Evolutionary conservation across 2,329 filamentous ascomycete species (phyloP).

Genomic region (Rachicladosporium sp.): DNA sequence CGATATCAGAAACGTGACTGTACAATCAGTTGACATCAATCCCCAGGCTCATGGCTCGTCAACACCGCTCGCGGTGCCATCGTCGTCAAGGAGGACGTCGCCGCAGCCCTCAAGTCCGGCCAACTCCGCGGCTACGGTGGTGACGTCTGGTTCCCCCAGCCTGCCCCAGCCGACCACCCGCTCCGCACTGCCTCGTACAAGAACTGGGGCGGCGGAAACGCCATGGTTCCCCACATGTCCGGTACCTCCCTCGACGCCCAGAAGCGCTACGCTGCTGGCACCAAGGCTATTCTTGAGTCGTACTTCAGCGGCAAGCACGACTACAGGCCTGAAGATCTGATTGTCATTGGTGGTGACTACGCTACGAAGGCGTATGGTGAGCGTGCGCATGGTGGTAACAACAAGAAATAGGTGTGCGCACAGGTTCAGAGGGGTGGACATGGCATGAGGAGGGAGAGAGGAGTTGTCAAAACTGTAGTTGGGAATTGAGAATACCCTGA

Average conservation of each 20-base stretch:
- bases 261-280: slow-evolving; percentile 48
- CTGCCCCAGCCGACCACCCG: slow-evolving; percentile 82
- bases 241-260: slow-evolving; percentile 98
- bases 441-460: too few species aligned
- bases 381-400: slow-evolving; percentile 22
- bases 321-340: slow-evolving; percentile 83
- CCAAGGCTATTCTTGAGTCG: slow-evolving; percentile 79
- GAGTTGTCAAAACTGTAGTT: too few species aligned
- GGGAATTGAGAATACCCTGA: too few species aligned
- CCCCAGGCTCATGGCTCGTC: slow-evolving; percentile 78
- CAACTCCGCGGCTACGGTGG: slow-evolving; percentile 82
- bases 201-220: slow-evolving; percentile 92
- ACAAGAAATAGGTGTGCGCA: slow-evolving; percentile 5
- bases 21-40: background rate
- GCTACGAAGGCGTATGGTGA: slow-evolving; percentile 89
- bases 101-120: slow-evolving; percentile 79
- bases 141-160: slow-evolving; percentile 96
- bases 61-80: slow-evolving; percentile 99
- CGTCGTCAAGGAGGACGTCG: slow-evolving; percentile 98
- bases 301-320: slow-evolving; percentile 82
- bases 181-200: slow-evolving; percentile 78
- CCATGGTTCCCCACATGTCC: slow-evolving; percentile 98
- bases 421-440: too few species aligned
- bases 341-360: slow-evolving; percentile 81
- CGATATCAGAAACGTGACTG: too few species aligned